Evolutionary conservation across 306 rosid species (phyloP).

Genomic region (Astragalus glycyphyllos): DNA sequence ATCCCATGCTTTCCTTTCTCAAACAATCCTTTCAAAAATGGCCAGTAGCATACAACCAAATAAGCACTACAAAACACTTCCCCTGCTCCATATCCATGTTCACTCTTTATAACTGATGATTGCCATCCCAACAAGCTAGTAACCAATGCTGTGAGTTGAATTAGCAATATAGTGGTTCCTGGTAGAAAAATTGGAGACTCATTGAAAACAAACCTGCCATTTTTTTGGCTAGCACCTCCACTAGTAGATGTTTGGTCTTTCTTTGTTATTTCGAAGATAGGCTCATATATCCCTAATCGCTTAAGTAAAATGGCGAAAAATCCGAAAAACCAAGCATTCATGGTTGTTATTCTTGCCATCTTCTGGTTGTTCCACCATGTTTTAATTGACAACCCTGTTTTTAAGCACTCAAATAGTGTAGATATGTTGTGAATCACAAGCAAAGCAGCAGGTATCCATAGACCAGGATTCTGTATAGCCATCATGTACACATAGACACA

Average conservation of each 20-base stretch:
- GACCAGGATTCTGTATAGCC: conserved; percentile 37
- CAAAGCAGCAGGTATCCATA: conserved; percentile 44
- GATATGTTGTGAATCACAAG: conserved; percentile 37
- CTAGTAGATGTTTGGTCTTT: conserved; percentile 44
- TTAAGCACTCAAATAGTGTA: conserved; percentile 41
- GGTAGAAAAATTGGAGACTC: conserved; percentile 60
- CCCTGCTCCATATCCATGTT: conserved; percentile 48
- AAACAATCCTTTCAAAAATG: conserved; percentile 65
- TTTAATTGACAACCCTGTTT: conserved; percentile 51
- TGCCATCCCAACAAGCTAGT: conserved; percentile 35
- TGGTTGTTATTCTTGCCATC: conserved; percentile 55
- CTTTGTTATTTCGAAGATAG: conserved; percentile 59
- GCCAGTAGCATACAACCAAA: conserved; percentile 54
- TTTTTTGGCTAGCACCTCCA: not conserved
- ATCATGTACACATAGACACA: conserved; percentile 1
- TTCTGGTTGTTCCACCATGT: conserved; percentile 78
- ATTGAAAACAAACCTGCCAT: conserved; percentile 53
- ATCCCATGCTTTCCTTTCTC: conserved; percentile 61
- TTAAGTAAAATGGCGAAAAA: conserved; percentile 44
- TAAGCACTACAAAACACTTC: conserved; percentile 53
- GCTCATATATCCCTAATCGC: conserved; percentile 48
- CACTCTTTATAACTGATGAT: not conserved
- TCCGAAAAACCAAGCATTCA: conserved; percentile 56
- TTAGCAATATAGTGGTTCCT: conserved; percentile 58
- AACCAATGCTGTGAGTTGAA: conserved; percentile 52